Percentiles rank a stretch among this genome's conserved stretches.
Conservation (phyloP, 495 filamentous ascomycete genomes). For the Xylaria nigripes region DNA sequence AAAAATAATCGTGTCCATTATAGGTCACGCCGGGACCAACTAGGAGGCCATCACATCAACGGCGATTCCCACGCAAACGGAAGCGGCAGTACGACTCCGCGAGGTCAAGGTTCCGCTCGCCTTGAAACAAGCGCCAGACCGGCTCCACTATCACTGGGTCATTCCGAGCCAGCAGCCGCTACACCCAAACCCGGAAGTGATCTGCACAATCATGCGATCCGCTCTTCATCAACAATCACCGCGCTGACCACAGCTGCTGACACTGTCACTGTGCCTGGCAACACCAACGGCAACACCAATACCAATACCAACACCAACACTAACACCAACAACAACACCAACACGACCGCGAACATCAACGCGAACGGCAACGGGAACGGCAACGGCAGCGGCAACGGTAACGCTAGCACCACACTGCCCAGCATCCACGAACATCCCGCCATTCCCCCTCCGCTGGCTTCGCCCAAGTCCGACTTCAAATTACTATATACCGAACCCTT, state of each 20-base stretch:
- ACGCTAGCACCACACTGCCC: conserved; percentile 12
- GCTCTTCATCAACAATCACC: conserved; percentile 5
- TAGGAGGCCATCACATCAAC: background rate
- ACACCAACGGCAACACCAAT: background rate
- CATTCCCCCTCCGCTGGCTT: background rate
- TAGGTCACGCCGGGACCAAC: background rate
- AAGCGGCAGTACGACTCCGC: conserved; percentile 1
- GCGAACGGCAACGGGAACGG: background rate
- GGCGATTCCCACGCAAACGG: background rate
- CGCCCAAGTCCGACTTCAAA: background rate
- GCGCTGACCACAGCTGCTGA: background rate
- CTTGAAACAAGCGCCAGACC: conserved; percentile 1
- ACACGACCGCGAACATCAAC: conserved; percentile 2
- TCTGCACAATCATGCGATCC: conserved; percentile 4
- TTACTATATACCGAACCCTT: background rate
- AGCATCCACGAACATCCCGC: conserved; percentile 21
- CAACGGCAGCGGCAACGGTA: conserved; percentile 1
- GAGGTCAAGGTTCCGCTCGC: conserved; percentile 2
- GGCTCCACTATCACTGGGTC: conserved; percentile 5
- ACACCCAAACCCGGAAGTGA: conserved; percentile 4
- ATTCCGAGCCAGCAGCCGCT: conserved; percentile 5
- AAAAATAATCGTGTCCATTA: background rate
- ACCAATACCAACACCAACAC: conserved; percentile 7
- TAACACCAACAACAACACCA: conserved; percentile 4
- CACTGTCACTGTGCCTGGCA: too few species aligned